Evolutionary conservation across 1,284 basidiomycete genomes (phyloP).

Genomic region (Chiua sp.): DNA sequence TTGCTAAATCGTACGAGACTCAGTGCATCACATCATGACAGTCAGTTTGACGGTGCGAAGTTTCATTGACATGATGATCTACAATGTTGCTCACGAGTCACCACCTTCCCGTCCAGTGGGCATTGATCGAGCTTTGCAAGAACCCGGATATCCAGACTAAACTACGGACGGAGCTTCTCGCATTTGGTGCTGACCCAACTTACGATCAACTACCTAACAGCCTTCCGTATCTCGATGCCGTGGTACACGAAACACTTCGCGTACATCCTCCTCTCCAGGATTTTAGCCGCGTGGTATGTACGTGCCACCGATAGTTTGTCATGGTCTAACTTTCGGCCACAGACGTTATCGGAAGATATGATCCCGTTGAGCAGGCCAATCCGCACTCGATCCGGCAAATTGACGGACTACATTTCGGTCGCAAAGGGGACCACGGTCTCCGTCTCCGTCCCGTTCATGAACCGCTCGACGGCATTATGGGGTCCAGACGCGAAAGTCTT

Average conservation of each 20-base stretch:
- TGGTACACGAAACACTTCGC: conserved; percentile 34
- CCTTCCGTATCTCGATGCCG: conserved; percentile 36
- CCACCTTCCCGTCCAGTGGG: conserved; percentile 25
- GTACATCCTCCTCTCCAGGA: conserved; percentile 32
- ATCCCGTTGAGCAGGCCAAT: conserved; percentile 55
- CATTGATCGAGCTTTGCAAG: conserved; percentile 35
- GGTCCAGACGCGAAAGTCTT: conserved; percentile 45
- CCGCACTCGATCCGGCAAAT: conserved; percentile 41
- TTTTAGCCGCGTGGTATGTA: conserved; percentile 46
- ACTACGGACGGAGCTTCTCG: conserved; percentile 33
- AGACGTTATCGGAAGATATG: conserved; percentile 56
- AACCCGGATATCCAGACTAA: conserved; percentile 29
- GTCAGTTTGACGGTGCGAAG: conserved; percentile 29
- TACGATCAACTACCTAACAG: conserved; percentile 30
- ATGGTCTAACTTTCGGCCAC: conserved; percentile 3
- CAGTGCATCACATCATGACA: conserved; percentile 1
- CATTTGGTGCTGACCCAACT: conserved; percentile 25
- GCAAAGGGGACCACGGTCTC: conserved; percentile 49
- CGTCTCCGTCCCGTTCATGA: conserved; percentile 48
- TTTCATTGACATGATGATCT: no score
- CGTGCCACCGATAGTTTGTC: neutral
- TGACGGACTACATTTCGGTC: conserved; percentile 46
- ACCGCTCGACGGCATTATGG: conserved; percentile 55
- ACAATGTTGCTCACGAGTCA: neutral
- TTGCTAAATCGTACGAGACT: neutral